Percentiles rank a stretch among this genome's conserved stretches.
Conservation (phyloP, 768 basidiomycete species). For the Boletellus emodensis region DNA sequence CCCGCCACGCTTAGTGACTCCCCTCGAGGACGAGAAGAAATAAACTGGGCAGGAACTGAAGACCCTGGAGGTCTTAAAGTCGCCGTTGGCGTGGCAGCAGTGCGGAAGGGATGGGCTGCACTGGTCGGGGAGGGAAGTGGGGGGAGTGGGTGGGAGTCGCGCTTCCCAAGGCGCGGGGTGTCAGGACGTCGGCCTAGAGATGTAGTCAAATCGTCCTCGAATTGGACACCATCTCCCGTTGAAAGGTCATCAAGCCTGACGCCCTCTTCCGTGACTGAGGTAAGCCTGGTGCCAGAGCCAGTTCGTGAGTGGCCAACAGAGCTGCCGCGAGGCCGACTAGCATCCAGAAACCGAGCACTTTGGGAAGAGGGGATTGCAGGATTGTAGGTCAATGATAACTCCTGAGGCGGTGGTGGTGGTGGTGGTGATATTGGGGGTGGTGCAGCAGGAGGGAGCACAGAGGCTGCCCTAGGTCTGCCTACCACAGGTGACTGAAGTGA, state of each 20-base stretch:
- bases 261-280: constrained; percentile 60
- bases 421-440: constrained; percentile 61
- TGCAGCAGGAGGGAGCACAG: constrained; percentile 59
- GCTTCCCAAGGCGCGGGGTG: constrained; percentile 40
- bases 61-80: constrained; percentile 46
- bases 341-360: constrained; percentile 33
- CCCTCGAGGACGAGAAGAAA: constrained; percentile 52
- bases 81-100: constrained; percentile 13
- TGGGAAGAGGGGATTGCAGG: constrained; percentile 31
- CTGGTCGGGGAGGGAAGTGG: constrained; percentile 54
- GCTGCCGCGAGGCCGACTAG: constrained; percentile 42
- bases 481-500: constrained; percentile 21
- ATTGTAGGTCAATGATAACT: constrained; percentile 23
- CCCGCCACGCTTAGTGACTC: constrained; percentile 40
- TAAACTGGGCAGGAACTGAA: constrained; percentile 37
- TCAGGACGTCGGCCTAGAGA: constrained; percentile 36
- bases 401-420: constrained; percentile 59
- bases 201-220: constrained; percentile 30
- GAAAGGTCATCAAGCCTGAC: constrained; percentile 35
- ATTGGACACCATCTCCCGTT: constrained; percentile 23
- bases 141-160: constrained; percentile 64
- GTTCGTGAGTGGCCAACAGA: constrained; percentile 52
- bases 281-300: constrained; percentile 54
- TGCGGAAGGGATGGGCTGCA: constrained; percentile 28
- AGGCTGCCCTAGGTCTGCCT: constrained; percentile 49